Evolutionary conservation across 495 filamentous ascomycete species (phyloP).

Genomic region (Filosporella fistucella): DNA sequence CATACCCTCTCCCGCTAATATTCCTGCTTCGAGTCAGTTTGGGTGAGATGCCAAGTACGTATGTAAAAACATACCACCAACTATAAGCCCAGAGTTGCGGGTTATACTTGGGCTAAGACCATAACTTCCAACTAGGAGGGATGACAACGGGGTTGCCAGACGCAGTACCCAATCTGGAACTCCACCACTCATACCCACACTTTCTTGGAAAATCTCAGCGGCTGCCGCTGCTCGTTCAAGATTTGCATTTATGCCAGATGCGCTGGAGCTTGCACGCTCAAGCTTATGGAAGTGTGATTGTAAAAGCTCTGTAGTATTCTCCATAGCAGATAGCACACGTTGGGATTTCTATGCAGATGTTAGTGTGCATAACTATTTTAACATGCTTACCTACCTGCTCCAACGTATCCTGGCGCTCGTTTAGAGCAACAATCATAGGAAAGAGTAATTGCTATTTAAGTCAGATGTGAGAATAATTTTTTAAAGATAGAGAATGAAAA

Average conservation of each 20-base stretch:
- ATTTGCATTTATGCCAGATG: constrained; percentile 8
- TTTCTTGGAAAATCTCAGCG: constrained; percentile 2
- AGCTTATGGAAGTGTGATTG: constrained; percentile 15
- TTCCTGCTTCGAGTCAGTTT: too few species aligned
- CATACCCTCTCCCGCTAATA: too few species aligned
- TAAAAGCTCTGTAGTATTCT: constrained; percentile 16
- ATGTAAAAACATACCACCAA: constrained; percentile 14
- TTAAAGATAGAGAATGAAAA: background rate
- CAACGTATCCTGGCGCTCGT: constrained; percentile 8
- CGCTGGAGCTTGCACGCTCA: constrained; percentile 10
- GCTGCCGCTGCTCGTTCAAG: constrained; percentile 11
- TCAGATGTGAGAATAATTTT: background rate
- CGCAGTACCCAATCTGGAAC: constrained; percentile 10
- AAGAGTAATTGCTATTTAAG: constrained; percentile 3
- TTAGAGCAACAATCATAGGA: background rate
- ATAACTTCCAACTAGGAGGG: constrained; percentile 15
- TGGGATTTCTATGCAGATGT: constrained; percentile 1
- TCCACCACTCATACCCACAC: background rate
- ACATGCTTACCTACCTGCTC: background rate
- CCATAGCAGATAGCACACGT: background rate
- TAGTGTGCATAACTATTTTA: background rate
- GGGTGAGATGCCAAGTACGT: too few species aligned
- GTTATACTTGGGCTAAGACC: constrained; percentile 13
- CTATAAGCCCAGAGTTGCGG: constrained; percentile 12
- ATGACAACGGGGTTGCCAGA: background rate